A percentile compares a stretch with the other conserved stretches of the same genome.
Evolutionary conservation across 805 yeast genomes (phyloP).

Genomic region (Wickerhamiella occidentalis): DNA sequence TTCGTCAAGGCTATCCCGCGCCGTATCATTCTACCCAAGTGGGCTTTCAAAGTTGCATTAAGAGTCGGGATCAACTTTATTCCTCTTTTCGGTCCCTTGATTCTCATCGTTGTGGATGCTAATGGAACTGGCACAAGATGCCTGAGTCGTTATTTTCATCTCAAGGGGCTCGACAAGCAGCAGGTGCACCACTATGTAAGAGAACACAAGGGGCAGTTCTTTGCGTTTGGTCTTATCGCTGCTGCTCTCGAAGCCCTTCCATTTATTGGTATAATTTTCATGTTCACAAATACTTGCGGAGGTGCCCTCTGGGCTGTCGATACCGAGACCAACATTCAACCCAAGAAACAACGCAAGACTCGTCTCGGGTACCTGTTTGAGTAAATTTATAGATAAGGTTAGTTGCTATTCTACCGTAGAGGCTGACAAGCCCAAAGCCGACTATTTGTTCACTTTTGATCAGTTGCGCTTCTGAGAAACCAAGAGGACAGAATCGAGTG

Average conservation of each 20-base stretch:
- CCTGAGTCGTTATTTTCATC: constrained; percentile 44
- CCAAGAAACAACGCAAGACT: constrained; percentile 6
- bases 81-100: constrained; percentile 49
- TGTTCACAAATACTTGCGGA: constrained; percentile 29
- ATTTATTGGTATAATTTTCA: constrained; percentile 27
- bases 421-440: too few species aligned
- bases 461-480: constrained; percentile 3
- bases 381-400: background rate
- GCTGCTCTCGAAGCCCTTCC: constrained; percentile 30
- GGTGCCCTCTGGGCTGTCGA: constrained; percentile 31
- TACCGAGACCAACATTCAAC: constrained; percentile 19
- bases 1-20: constrained; percentile 30
- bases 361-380: constrained; percentile 11
- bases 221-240: constrained; percentile 29
- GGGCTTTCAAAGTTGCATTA: constrained; percentile 30
- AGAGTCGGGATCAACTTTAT: constrained; percentile 35
- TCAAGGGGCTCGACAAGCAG: constrained; percentile 38
- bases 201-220: constrained; percentile 25
- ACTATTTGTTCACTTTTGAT: too few species aligned
- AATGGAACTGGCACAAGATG: constrained; percentile 42
- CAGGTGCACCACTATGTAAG: constrained; percentile 29
- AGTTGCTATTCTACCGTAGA: too few species aligned
- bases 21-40: constrained; percentile 31
- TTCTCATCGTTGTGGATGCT: constrained; percentile 40
- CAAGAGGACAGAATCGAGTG: constrained; percentile 51